Percentiles rank a stretch among this genome's conserved stretches.
phyloP scores from a whole-genome alignment of 768 basidiomycete genomes.

The Termitomyces heimii region DNA sequence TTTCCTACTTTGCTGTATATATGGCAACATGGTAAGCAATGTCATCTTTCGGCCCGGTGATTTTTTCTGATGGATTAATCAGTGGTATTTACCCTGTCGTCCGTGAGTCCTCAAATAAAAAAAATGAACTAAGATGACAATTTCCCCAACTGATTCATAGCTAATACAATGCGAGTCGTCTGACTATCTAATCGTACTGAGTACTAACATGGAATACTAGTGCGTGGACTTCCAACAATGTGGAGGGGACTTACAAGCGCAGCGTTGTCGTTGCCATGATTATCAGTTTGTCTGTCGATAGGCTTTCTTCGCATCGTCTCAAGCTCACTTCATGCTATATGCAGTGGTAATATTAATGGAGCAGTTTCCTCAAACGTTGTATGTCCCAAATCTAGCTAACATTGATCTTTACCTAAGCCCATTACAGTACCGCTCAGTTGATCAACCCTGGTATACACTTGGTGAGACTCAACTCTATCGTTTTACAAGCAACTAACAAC shows the following conservation, averaged over 20 bases:
- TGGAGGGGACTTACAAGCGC: constrained; percentile 74
- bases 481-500: background rate
- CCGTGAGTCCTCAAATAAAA: constrained; percentile 32
- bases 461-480: constrained; percentile 16
- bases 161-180: constrained; percentile 42
- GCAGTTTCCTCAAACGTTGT: constrained; percentile 75
- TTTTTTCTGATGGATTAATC: background rate
- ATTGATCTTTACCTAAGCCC: background rate
- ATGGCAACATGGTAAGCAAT: constrained; percentile 56
- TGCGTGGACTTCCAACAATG: constrained; percentile 62
- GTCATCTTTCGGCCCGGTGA: background rate
- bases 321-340: background rate
- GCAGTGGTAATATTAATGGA: constrained; percentile 67
- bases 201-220: constrained; percentile 16
- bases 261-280: constrained; percentile 67
- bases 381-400: constrained; percentile 19
- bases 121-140: background rate
- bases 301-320: background rate
- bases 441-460: constrained; percentile 64
- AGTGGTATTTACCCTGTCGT: constrained; percentile 75
- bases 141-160: constrained; percentile 21
- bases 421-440: constrained; percentile 52
- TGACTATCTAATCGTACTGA: background rate
- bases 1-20: constrained; percentile 71
- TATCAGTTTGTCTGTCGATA: constrained; percentile 47